Evolutionary conservation across 768 basidiomycete species (phyloP).

Genomic region (Suillus paluster): DNA sequence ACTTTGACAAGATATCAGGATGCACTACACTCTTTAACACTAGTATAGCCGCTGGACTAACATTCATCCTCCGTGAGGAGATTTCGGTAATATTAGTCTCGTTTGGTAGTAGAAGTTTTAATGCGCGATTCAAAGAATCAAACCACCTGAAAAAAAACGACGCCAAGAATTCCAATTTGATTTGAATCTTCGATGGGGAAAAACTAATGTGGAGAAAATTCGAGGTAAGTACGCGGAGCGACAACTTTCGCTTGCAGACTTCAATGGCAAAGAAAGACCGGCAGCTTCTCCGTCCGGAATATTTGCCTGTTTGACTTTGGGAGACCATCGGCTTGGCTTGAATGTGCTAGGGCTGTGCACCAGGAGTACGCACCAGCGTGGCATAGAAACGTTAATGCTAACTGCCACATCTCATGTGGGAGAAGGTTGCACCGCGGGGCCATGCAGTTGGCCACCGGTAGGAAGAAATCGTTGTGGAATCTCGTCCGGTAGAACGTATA

Average conservation of each 20-base stretch:
- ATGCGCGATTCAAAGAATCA: no score
- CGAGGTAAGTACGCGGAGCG: no score
- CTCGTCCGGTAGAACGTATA: not conserved
- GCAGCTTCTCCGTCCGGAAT: not conserved
- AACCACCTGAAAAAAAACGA: not conserved
- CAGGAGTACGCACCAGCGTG: no score
- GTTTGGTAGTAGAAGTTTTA: no score
- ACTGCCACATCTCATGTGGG: no score
- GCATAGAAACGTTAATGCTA: no score
- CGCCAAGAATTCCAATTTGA: no score
- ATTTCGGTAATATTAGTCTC: no score
- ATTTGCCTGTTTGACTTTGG: not conserved
- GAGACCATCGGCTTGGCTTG: not conserved
- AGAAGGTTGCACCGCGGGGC: no score
- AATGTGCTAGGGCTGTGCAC: not conserved
- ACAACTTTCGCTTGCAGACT: not conserved
- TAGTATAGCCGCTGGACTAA: not conserved
- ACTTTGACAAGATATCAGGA: conserved; percentile 90
- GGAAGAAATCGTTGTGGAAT: not conserved
- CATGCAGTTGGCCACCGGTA: not conserved
- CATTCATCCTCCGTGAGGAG: no score
- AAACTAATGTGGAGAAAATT: no score
- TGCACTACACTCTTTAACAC: not conserved
- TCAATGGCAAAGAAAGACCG: not conserved
- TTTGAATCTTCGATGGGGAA: no score